Conservation (phyloP, 208 protist species). For the Trypanosoma melophagium region DNA sequence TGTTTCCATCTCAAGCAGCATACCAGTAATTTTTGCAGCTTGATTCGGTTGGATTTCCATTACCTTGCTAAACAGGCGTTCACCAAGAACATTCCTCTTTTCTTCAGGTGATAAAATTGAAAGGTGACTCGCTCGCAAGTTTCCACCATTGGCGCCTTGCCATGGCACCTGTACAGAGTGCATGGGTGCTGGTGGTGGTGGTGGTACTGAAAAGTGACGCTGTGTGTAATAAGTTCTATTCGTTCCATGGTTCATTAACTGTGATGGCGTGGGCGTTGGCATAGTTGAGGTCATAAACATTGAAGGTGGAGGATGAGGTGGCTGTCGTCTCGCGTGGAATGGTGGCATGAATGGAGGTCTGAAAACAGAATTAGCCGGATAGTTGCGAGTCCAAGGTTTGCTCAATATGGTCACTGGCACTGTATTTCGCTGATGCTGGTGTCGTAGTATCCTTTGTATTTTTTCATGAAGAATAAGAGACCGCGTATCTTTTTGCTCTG, state of each 20-base stretch:
- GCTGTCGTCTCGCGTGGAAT: neutral
- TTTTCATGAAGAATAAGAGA: conserved; percentile 74
- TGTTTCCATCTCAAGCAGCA: conserved; percentile 78
- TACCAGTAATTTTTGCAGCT: conserved; percentile 75
- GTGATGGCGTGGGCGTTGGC: conserved; percentile 20
- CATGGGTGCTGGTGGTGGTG: conserved; percentile 23
- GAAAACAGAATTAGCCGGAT: conserved; percentile 30
- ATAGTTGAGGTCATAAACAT: conserved; percentile 25
- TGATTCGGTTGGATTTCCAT: conserved; percentile 41
- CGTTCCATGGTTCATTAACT: too few species aligned
- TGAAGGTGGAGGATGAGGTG: too few species aligned
- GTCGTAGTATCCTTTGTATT: conserved; percentile 39
- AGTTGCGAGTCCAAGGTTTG: conserved; percentile 33
- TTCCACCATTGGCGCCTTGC: conserved; percentile 16
- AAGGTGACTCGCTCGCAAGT: conserved; percentile 42
- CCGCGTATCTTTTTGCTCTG: conserved; percentile 92
- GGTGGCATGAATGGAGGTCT: conserved; percentile 27
- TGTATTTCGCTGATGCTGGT: conserved; percentile 32
- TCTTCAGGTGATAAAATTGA: conserved; percentile 57
- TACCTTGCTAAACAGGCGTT: conserved; percentile 64
- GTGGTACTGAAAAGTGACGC: conserved; percentile 28
- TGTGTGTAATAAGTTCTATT: conserved; percentile 29
- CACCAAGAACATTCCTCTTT: conserved; percentile 76
- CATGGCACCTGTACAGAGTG: conserved; percentile 5
- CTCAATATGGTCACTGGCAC: conserved; percentile 35